Conservation (phyloP, 2,329 filamentous ascomycete species). For the Endoconidiophora laricicola region DNA sequence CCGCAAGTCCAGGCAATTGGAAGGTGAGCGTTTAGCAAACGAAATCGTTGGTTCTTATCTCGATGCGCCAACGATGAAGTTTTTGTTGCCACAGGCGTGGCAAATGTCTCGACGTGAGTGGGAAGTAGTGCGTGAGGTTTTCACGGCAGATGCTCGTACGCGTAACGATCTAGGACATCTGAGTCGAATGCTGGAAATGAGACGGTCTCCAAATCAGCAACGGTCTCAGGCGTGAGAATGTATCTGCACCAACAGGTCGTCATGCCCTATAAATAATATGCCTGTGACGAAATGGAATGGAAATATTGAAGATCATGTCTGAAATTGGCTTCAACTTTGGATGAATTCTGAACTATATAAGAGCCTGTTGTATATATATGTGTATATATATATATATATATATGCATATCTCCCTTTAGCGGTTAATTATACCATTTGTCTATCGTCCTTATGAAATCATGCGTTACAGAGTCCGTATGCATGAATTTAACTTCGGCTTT, state of each 20-base stretch:
- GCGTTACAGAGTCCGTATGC: too few relatives aligned
- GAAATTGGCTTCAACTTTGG: too few relatives aligned
- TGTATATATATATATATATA: too few relatives aligned
- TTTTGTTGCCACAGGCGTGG: slow-evolving; percentile 51
- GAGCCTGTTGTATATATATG: too few relatives aligned
- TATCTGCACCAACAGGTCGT: background rate
- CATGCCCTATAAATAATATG: too few relatives aligned
- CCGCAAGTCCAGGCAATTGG: slow-evolving; percentile 8
- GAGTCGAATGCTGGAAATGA: slow-evolving; percentile 34
- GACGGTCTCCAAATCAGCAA: slow-evolving; percentile 5
- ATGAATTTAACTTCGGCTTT: too few relatives aligned
- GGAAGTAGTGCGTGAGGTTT: slow-evolving; percentile 52
- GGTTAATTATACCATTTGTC: too few relatives aligned
- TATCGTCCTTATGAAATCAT: too few relatives aligned
- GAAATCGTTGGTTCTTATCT: slow-evolving; percentile 49
- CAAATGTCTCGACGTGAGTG: slow-evolving; percentile 57
- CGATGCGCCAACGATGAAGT: slow-evolving; percentile 47
- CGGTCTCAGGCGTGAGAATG: background rate
- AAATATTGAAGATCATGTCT: too few relatives aligned
- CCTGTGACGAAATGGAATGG: too few relatives aligned
- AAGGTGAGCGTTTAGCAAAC: slow-evolving; percentile 40
- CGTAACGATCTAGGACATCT: slow-evolving; percentile 44
- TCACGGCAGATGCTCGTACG: slow-evolving; percentile 48
- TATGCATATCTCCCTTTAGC: too few relatives aligned
- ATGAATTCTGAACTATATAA: too few relatives aligned